These are phyloP conservation scores for Saturnispora bothae DNA, from an alignment of 805 yeast species.

Conservation along the genomic window DNA sequence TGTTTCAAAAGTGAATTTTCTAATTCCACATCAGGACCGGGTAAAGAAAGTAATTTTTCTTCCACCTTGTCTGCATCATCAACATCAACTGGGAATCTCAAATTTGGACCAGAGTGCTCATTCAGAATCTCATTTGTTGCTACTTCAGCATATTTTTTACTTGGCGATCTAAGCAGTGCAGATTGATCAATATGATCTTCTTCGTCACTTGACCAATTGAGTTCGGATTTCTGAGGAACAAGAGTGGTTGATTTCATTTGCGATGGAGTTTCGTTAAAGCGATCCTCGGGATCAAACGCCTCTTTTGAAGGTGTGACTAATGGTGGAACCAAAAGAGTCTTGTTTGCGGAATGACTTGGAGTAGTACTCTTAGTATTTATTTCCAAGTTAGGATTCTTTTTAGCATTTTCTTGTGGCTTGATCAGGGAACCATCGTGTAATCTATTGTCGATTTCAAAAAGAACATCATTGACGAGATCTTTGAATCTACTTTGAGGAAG, in stretches of 20 bases:
- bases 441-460: constrained; percentile 69
- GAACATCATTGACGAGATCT: constrained; percentile 83
- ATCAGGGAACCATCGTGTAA: background rate
- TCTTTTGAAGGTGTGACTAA: constrained; percentile 15
- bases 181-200: constrained; percentile 31
- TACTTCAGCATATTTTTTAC: constrained; percentile 7
- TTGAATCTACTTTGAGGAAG: constrained; percentile 74
- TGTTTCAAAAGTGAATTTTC: constrained; percentile 9
- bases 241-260: constrained; percentile 51
- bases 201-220: constrained; percentile 85
- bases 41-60: background rate
- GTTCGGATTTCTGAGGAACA: constrained; percentile 73
- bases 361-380: too few species aligned
- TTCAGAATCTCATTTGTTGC: constrained; percentile 12
- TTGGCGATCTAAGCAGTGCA: constrained; percentile 11
- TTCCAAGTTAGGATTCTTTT: constrained; percentile 2
- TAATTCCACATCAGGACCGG: constrained; percentile 5
- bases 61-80: constrained; percentile 1
- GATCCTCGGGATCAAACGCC: constrained; percentile 8
- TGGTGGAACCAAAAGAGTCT: too few species aligned
- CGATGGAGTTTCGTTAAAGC: constrained; percentile 23
- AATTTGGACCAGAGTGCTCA: constrained; percentile 10
- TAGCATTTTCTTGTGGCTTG: background rate
- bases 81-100: constrained; percentile 11
- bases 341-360: too few species aligned